A percentile compares a stretch with the other conserved stretches of the same genome.
Conservation (phyloP, 139 green algal species). For the Tetraselmis chui region DNA sequence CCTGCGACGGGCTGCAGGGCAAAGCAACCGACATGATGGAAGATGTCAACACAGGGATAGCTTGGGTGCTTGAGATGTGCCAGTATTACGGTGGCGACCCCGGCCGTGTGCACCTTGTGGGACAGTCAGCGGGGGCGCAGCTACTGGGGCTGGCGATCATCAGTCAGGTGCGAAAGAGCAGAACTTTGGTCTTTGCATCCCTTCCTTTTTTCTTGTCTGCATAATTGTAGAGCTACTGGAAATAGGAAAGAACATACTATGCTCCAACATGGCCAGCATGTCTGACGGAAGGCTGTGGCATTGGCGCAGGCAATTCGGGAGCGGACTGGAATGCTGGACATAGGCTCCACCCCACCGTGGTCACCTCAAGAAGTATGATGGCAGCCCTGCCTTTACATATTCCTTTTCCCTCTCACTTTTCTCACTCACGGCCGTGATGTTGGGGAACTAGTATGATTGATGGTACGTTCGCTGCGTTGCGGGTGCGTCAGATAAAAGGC, state of each 20-base stretch:
- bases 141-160: constrained; percentile 67
- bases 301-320: neutral
- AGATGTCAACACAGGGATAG: constrained; percentile 83
- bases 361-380: neutral
- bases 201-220: neutral
- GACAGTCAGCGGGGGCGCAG: constrained; percentile 84
- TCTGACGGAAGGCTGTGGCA: neutral
- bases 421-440: no score
- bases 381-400: no score
- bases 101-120: constrained; percentile 61
- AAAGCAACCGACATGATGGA: constrained; percentile 79
- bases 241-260: neutral
- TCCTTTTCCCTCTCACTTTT: no score
- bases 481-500: constrained; percentile 13
- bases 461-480: neutral
- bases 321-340: neutral
- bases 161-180: constrained; percentile 39
- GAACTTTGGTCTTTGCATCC: no score
- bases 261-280: neutral
- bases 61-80: constrained; percentile 69
- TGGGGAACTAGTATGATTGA: no score
- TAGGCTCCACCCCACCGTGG: neutral
- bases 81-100: constrained; percentile 66
- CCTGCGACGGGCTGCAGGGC: no score
- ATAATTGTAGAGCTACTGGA: neutral